These are phyloP conservation scores for Tanacetum coccineum DNA, from an alignment of 129 eudicot genomes.

Conservation along the genomic window DNA sequence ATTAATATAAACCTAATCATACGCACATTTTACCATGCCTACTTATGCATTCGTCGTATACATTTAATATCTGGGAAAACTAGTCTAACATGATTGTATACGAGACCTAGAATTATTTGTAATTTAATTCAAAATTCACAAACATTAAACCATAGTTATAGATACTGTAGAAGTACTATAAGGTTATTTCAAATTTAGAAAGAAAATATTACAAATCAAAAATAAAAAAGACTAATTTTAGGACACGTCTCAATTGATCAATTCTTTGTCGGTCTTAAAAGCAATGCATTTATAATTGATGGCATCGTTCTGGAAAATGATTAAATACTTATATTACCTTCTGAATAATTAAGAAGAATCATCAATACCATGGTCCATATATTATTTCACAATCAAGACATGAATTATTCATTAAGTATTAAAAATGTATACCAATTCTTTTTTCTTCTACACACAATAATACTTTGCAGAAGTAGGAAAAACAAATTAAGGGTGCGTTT, in stretches of 20 bases:
- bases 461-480: not conserved
- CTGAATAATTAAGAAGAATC: not conserved
- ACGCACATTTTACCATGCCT: not conserved
- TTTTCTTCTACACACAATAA: not conserved
- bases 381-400: slow-evolving; percentile 11
- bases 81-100: not conserved
- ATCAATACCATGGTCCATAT: slow-evolving; percentile 4
- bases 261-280: slow-evolving; percentile 28
- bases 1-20: not conserved
- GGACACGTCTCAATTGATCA: slow-evolving; percentile 21
- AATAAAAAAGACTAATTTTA: not conserved
- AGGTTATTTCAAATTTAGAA: no score
- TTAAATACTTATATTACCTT: not conserved
- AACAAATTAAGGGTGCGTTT: no score
- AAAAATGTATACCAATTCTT: slow-evolving; percentile 7
- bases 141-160: no score
- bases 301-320: slow-evolving; percentile 17
- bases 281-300: slow-evolving; percentile 23
- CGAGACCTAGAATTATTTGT: not conserved
- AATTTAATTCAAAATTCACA: not conserved
- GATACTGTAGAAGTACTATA: no score
- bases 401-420: not conserved
- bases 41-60: slow-evolving; percentile 11
- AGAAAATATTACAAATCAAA: slow-evolving; percentile 8
- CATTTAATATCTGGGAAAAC: slow-evolving; percentile 18